phyloP scores from a whole-genome alignment of 345 rosid species.

The Melaleuca quinquenervia region DNA sequence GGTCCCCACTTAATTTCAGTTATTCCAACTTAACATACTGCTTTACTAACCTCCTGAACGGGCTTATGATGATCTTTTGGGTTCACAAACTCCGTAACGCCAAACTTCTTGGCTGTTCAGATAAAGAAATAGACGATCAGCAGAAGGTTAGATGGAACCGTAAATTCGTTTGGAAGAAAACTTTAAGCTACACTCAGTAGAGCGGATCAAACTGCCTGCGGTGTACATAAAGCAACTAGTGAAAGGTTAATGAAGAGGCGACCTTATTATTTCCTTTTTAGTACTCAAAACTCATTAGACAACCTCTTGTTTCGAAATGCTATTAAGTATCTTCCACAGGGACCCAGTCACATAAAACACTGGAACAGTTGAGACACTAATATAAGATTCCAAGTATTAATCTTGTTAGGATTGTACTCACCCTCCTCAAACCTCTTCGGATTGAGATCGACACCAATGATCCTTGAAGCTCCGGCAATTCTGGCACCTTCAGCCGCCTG shows the following conservation, averaged over 20 bases:
- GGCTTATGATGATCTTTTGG: slow-evolving; percentile 22
- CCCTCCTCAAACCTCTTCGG: slow-evolving; percentile 21
- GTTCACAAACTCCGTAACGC: slow-evolving; percentile 26
- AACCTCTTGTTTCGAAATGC: not conserved
- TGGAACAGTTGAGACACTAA: not conserved
- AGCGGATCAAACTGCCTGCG: not conserved
- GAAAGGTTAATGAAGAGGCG: not conserved
- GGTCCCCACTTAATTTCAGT: not conserved
- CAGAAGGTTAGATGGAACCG: not conserved
- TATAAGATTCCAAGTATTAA: not conserved
- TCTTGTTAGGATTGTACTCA: not conserved
- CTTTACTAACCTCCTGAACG: slow-evolving; percentile 19
- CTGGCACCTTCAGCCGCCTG: slow-evolving; percentile 40
- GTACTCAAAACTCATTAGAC: not conserved
- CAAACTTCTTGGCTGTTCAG: slow-evolving; percentile 28
- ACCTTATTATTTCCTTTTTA: not conserved
- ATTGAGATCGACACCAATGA: slow-evolving; percentile 29
- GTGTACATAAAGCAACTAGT: not conserved
- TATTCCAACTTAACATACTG: not conserved
- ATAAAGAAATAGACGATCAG: not conserved
- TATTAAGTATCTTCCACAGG: not conserved
- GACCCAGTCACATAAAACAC: not conserved
- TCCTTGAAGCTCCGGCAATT: slow-evolving; percentile 30
- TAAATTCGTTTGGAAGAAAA: not conserved
- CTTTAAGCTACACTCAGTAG: not conserved